Conservation (phyloP, 352 stramenopile species). For the Phytophthora cryptogea region DNA sequence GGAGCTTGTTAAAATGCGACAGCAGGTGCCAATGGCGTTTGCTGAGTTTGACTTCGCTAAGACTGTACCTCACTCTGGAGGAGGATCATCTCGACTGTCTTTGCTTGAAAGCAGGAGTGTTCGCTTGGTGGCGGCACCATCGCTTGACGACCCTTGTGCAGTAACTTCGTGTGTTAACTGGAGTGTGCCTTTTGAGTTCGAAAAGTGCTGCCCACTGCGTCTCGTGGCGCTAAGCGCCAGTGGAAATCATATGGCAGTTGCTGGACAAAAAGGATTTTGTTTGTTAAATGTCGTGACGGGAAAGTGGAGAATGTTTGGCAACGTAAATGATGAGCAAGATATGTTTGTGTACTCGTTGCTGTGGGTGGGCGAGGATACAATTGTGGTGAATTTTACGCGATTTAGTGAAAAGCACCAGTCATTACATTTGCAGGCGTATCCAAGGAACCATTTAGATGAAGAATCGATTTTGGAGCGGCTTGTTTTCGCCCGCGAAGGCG, state of each 20-base stretch:
- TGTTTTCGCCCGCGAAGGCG: conserved; percentile 40
- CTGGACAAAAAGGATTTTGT: conserved; percentile 75
- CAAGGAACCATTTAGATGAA: conserved; percentile 77
- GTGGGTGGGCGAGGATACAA: conserved; percentile 67
- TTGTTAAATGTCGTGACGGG: conserved; percentile 65
- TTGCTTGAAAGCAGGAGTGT: conserved; percentile 62
- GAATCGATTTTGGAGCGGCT: conserved; percentile 59
- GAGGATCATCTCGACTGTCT: conserved; percentile 46
- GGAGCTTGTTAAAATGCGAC: conserved; percentile 39
- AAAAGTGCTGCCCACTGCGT: conserved; percentile 68
- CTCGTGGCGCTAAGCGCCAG: conserved; percentile 59
- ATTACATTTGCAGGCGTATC: conserved; percentile 71
- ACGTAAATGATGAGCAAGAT: conserved; percentile 84
- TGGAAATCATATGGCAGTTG: conserved; percentile 68
- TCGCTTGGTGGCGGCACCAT: conserved; percentile 50
- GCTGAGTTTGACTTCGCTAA: conserved; percentile 72
- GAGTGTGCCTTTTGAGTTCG: conserved; percentile 62
- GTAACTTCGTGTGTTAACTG: conserved; percentile 65
- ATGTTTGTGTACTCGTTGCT: conserved; percentile 65
- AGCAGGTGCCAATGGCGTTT: conserved; percentile 40
- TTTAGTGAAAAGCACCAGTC: conserved; percentile 56
- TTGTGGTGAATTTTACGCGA: conserved; percentile 69
- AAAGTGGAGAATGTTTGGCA: conserved; percentile 87
- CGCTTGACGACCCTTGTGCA: conserved; percentile 67
- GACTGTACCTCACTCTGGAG: conserved; percentile 48